Evolutionary conservation across 345 rosid genomes (phyloP).

Genomic region (Euphorbia peplus): DNA sequence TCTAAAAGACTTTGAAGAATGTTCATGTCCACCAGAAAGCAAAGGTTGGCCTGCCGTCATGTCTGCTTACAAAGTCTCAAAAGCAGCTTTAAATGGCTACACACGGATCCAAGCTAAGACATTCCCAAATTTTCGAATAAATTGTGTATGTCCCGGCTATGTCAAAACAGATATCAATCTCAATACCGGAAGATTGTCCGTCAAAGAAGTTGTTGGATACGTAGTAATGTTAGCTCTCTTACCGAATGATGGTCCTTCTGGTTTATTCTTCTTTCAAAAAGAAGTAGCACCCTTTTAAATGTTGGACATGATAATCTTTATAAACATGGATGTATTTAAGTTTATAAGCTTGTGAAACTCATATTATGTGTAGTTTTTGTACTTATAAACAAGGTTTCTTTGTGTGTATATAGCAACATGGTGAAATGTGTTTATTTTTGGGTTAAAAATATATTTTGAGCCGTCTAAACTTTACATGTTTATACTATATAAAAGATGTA

Average conservation of each 20-base stretch:
- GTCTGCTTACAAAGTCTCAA: slow-evolving; percentile 26
- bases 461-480: no score
- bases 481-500: no score
- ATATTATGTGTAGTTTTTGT: no score
- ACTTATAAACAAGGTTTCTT: no score
- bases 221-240: slow-evolving; percentile 14
- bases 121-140: slow-evolving; percentile 19
- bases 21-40: slow-evolving; percentile 10
- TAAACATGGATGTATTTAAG: no score
- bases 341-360: no score
- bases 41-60: slow-evolving; percentile 24
- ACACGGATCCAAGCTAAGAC: slow-evolving; percentile 29
- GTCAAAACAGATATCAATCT: slow-evolving; percentile 30
- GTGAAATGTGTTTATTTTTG: no score
- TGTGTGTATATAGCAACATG: no score
- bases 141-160: slow-evolving; percentile 32
- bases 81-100: slow-evolving; percentile 33
- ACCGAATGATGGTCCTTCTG: slow-evolving; percentile 23
- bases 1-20: slow-evolving; percentile 28
- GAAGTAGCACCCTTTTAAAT: background rate
- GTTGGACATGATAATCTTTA: no score
- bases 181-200: background rate
- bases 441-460: no score
- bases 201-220: slow-evolving; percentile 20
- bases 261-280: slow-evolving; percentile 4